A percentile compares a stretch with the other conserved stretches of the same genome.
Conservation (phyloP, 2,329 filamentous ascomycete species). For the Botrytis fragariae region DNA sequence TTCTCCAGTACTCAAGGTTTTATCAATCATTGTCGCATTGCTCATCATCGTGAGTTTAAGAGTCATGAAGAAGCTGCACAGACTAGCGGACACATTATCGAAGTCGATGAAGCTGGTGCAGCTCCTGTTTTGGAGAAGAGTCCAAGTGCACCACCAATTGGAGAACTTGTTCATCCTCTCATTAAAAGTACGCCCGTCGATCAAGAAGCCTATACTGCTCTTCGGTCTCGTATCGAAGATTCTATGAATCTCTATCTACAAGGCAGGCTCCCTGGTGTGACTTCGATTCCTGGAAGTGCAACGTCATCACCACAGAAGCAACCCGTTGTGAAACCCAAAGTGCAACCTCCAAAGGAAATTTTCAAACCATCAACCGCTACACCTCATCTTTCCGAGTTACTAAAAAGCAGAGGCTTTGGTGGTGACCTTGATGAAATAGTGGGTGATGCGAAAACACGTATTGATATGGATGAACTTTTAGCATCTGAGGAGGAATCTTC, state of each 20-base stretch:
- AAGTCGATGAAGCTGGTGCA: constrained; percentile 59
- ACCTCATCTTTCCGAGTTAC: constrained; percentile 65
- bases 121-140: constrained; percentile 46
- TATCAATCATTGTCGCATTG: constrained; percentile 97
- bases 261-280: constrained; percentile 51
- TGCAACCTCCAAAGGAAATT: constrained; percentile 32
- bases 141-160: constrained; percentile 36
- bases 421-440: constrained; percentile 62
- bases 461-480: constrained; percentile 50
- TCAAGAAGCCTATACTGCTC: constrained; percentile 50
- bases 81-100: constrained; percentile 79
- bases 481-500: constrained; percentile 56
- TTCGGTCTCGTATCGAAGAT: constrained; percentile 53
- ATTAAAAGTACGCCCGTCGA: constrained; percentile 56
- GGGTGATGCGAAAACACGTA: constrained; percentile 55
- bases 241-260: constrained; percentile 53
- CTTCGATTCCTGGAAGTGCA: constrained; percentile 43
- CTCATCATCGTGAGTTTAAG: constrained; percentile 89
- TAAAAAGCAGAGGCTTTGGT: constrained; percentile 60
- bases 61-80: constrained; percentile 93
- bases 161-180: constrained; percentile 58
- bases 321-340: constrained; percentile 33
- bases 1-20: constrained; percentile 98
- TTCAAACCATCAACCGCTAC: constrained; percentile 57
- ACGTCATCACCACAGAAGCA: constrained; percentile 27